phyloP scores from a whole-genome alignment of 495 filamentous ascomycete species.

The Penicillium desertorum region DNA sequence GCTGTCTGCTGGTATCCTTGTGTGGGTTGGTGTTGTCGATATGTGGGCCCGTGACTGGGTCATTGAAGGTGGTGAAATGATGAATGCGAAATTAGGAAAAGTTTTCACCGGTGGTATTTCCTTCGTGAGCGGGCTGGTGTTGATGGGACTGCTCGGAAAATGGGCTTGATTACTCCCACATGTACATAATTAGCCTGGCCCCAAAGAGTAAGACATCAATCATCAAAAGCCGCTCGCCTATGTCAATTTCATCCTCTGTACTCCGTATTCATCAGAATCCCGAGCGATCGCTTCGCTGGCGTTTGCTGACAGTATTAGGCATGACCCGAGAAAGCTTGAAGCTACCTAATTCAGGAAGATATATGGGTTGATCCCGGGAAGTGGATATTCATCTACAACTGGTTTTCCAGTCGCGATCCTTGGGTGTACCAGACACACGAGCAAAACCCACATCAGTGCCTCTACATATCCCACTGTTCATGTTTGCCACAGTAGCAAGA shows the following conservation, averaged over 20 bases:
- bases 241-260: not conserved
- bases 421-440: not conserved
- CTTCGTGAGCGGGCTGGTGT: slow-evolving; percentile 35
- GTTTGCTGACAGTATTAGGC: not conserved
- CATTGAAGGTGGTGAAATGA: slow-evolving; percentile 43
- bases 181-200: not conserved
- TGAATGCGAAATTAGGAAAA: slow-evolving; percentile 32
- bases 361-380: not conserved
- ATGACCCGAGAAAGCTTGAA: not conserved
- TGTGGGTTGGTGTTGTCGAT: slow-evolving; percentile 49
- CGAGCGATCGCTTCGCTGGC: too few species aligned
- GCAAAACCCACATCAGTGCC: not conserved
- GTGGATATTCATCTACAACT: not conserved
- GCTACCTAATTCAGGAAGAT: not conserved
- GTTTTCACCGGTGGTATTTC: slow-evolving; percentile 37
- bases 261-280: not conserved
- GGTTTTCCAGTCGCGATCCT: not conserved
- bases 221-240: not conserved
- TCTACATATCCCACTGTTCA: not conserved
- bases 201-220: not conserved
- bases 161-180: slow-evolving; percentile 36
- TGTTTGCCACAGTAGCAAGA: too few species aligned
- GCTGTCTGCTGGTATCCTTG: slow-evolving; percentile 46
- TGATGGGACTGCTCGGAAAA: slow-evolving; percentile 48
- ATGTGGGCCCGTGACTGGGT: slow-evolving; percentile 49